A percentile compares a stretch with the other conserved stretches of the same genome.
Conservation (phyloP, 176 grass and related monocot species). For the Lolium multiflorum region DNA sequence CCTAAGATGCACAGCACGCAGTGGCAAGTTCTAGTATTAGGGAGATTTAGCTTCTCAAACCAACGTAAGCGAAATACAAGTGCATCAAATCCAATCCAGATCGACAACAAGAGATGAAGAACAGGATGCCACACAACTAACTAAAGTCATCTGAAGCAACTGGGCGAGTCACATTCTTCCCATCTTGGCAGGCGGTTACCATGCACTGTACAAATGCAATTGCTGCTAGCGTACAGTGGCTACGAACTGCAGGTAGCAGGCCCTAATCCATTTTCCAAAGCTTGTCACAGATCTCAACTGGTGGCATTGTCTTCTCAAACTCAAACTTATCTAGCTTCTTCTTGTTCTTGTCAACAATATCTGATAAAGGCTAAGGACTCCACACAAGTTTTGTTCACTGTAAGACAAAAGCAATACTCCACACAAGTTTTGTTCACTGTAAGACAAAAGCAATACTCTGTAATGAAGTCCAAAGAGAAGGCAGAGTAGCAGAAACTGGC, state of each 20-base stretch:
- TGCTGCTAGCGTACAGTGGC: neutral
- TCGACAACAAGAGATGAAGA: slow-evolving; percentile 9
- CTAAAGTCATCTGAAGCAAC: slow-evolving; percentile 10
- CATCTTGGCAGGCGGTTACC: neutral
- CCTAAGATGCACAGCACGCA: neutral
- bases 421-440: slow-evolving; percentile 4
- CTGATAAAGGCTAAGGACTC: slow-evolving; percentile 58
- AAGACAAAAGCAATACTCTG: slow-evolving; percentile 26
- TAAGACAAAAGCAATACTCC: slow-evolving; percentile 23
- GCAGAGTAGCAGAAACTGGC: neutral
- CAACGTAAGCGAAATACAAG: neutral
- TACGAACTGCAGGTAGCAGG: neutral
- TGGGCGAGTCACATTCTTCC: neutral
- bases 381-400: slow-evolving; percentile 5
- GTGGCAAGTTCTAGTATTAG: neutral
- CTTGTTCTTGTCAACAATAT: slow-evolving; percentile 64
- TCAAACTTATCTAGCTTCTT: slow-evolving; percentile 61
- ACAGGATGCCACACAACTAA: neutral
- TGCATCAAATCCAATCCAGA: slow-evolving; percentile 4
- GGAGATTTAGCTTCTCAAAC: neutral
- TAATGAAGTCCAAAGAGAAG: slow-evolving; percentile 13
- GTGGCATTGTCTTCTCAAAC: slow-evolving; percentile 50
- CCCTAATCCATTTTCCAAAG: slow-evolving; percentile 70
- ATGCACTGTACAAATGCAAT: slow-evolving; percentile 5
- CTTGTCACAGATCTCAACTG: slow-evolving; percentile 57